Base-by-base conservation (phyloP, 345 rosid genomes). In the Eucalyptus victrix region DNA sequence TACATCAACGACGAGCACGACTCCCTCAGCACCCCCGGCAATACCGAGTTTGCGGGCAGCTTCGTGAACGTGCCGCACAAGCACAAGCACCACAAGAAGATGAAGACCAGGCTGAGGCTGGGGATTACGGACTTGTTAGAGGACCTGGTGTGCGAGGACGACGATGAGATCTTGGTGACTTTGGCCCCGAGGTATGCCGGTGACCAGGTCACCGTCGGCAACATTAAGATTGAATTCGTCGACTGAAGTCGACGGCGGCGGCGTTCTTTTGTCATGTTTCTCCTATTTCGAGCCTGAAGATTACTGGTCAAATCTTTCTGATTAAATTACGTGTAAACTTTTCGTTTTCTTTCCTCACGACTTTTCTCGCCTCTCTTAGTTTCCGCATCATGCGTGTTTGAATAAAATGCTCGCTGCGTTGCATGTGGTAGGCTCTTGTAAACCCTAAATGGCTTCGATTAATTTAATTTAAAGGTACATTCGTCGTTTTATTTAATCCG, bases 1-100 rank as follows among this genome's bases (percentile, higher is more conserved):
- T 94, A 91, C 86, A 50, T 95, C 34, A 95, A 95, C 19, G 95
- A 93, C 44, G 95, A 92, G 76, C 93, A 92, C 18, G 94, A 89
- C 37, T 3, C 45, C 15, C 53, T 15, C 5, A 89, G 88, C 34
- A 89, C 92, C 6, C 95, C 95, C 1, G 91, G 67, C 24, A 90
- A 94, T 32, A 90, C 93, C 1, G 96, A 94, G 93, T 95, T 92
- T 54, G 96, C 96, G 0, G 97, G 97, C 37, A 94, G 95, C 86
- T 95, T 93, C 67, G 94, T 92, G 91, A 94, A 91, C 51, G 93
- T 95, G 69, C 95, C 95, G 1, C 97, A 93, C 45, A 92, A 76
- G 87, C 94, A 92, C 58, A 94, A 91, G 80, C 94, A 90, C 56
- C 90, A 90, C 80, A 94, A 90, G 92, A 93, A 91, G 88, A 90